These are phyloP conservation scores for Skeletonema costatum DNA, from an alignment of 108 stramenopile genomes.

Conservation along the genomic window DNA sequence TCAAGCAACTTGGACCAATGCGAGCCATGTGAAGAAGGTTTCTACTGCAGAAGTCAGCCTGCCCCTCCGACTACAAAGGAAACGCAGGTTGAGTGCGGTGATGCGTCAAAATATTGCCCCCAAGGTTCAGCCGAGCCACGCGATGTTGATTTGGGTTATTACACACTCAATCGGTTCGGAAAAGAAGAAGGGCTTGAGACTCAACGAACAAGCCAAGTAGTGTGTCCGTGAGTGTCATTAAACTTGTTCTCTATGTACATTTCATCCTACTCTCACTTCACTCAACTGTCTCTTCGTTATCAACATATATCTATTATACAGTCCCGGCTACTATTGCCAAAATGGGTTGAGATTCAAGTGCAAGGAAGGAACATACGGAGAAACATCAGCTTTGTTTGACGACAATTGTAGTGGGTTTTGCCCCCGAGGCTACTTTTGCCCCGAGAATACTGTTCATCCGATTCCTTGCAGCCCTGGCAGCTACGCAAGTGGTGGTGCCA, in stretches of 20 bases:
- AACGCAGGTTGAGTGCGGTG: conserved; percentile 27
- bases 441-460: conserved; percentile 28
- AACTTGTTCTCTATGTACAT: neutral
- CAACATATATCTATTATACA: neutral
- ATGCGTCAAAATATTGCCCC: conserved; percentile 31
- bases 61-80: conserved; percentile 30
- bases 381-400: conserved; percentile 3
- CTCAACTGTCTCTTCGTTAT: neutral
- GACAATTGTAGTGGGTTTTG: conserved; percentile 31
- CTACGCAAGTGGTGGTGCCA: conserved; percentile 44
- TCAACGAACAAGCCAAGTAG: conserved; percentile 25
- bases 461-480: conserved; percentile 38
- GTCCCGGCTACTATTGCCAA: conserved; percentile 25
- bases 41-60: conserved; percentile 38
- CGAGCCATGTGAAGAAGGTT: conserved; percentile 26
- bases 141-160: conserved; percentile 35
- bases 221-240: conserved; percentile 15
- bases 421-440: conserved; percentile 38
- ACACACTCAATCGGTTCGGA: conserved; percentile 24
- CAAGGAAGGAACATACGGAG: conserved; percentile 30
- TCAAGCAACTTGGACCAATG: neutral
- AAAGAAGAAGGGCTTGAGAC: conserved; percentile 9
- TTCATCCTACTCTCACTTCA: neutral
- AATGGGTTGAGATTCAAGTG: conserved; percentile 19
- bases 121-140: conserved; percentile 29